Evolutionary conservation across 2,329 filamentous ascomycete species (phyloP).

Genomic region (Sarocladium strictum): DNA sequence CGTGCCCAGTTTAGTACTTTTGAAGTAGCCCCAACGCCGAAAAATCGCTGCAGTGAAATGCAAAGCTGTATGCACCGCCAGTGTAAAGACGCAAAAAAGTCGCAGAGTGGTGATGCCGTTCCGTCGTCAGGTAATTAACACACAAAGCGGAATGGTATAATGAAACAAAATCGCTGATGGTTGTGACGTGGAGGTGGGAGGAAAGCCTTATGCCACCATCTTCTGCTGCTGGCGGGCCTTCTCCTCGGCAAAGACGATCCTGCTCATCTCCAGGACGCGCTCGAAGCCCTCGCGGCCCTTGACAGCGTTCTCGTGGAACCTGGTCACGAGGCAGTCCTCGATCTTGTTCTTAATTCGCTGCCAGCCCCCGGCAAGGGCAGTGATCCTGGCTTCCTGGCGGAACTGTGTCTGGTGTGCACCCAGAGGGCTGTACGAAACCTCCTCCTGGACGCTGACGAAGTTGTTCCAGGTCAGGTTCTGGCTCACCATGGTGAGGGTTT

Average conservation of each 20-base stretch:
- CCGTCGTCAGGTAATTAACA: background rate
- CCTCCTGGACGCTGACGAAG: slow-evolving; percentile 86
- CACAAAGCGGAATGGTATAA: background rate
- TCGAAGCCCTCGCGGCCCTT: slow-evolving; percentile 95
- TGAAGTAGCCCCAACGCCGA: slow-evolving; percentile 1
- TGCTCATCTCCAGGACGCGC: slow-evolving; percentile 86
- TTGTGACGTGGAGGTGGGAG: background rate
- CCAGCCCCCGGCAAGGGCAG: slow-evolving; percentile 92
- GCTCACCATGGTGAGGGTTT: slow-evolving; percentile 94
- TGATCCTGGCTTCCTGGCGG: slow-evolving; percentile 84
- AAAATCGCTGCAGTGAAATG: background rate
- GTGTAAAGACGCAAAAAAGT: background rate
- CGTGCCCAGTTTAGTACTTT: background rate
- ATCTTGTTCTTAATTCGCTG: slow-evolving; percentile 95
- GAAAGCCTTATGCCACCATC: slow-evolving; percentile 8
- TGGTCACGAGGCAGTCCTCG: slow-evolving; percentile 81
- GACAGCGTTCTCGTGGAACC: slow-evolving; percentile 86
- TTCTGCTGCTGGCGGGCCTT: slow-evolving; percentile 49
- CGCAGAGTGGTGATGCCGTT: slow-evolving; percentile 7
- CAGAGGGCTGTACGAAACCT: slow-evolving; percentile 73
- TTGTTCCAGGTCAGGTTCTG: slow-evolving; percentile 93
- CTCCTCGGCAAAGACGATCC: slow-evolving; percentile 87
- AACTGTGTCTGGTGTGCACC: slow-evolving; percentile 65
- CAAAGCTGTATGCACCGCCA: background rate
- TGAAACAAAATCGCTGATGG: background rate